These are phyloP conservation scores for Hawksworthiomyces lignivorus DNA, from an alignment of 2,329 filamentous ascomycete genomes.

Conservation along the genomic window DNA sequence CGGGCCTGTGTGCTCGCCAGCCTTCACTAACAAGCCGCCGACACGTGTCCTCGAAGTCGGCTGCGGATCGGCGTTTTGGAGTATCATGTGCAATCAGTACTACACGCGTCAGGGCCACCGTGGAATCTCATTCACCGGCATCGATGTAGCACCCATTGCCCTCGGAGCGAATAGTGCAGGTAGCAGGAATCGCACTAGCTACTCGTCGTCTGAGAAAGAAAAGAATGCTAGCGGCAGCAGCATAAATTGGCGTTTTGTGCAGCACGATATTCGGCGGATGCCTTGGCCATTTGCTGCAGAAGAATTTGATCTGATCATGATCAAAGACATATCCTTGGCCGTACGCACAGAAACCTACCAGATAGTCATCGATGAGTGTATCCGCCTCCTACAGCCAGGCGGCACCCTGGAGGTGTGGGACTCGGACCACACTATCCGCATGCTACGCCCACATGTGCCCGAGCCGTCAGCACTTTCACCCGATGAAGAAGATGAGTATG, in stretches of 20 bases:
- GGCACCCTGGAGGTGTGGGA: constrained; percentile 87
- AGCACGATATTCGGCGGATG: constrained; percentile 70
- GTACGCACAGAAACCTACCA: constrained; percentile 54
- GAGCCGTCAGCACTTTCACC: constrained; percentile 34
- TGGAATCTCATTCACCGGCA: constrained; percentile 68
- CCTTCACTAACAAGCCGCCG: constrained; percentile 59
- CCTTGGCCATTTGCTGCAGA: constrained; percentile 72
- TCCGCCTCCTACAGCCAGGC: constrained; percentile 68
- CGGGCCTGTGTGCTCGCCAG: constrained; percentile 66
- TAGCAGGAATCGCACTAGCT: constrained; percentile 1
- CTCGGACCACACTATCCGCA: constrained; percentile 74
- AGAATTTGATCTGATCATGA: constrained; percentile 82
- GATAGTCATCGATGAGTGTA: constrained; percentile 57
- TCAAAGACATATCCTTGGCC: constrained; percentile 71
- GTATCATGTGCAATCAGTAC: constrained; percentile 76
- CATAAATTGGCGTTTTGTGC: constrained; percentile 81
- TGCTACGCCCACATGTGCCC: constrained; percentile 70
- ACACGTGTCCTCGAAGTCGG: constrained; percentile 75
- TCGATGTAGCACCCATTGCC: constrained; percentile 66
- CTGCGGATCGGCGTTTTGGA: constrained; percentile 87
- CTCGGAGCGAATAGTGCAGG: constrained; percentile 12
- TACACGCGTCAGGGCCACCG: constrained; percentile 58
- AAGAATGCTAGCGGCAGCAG: no score
- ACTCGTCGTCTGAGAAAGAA: background rate
- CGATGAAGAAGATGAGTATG: constrained; percentile 49